Conservation (phyloP, 306 rosid species). For the Rosa rugosa region DNA sequence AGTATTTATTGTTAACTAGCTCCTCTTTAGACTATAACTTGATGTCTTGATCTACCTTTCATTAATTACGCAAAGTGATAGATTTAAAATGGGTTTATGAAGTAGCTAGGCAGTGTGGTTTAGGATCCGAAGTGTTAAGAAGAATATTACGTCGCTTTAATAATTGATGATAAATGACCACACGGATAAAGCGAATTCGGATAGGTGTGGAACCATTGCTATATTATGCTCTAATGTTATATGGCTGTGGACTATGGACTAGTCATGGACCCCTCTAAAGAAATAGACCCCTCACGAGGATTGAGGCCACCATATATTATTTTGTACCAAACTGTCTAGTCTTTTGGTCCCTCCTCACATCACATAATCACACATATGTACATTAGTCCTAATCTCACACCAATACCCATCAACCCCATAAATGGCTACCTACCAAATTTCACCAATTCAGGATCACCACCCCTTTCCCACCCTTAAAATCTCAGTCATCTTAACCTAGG, state of each 20-base stretch:
- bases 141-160: constrained; percentile 50
- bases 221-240: not conserved
- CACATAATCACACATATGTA: constrained; percentile 4
- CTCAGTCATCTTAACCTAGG: not conserved
- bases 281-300: constrained; percentile 38
- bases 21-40: too few species aligned
- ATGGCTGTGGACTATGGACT: constrained; percentile 6
- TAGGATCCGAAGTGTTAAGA: constrained; percentile 39
- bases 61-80: not conserved
- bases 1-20: too few species aligned
- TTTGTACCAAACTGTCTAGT: constrained; percentile 23
- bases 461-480: not conserved
- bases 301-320: constrained; percentile 33
- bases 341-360: constrained; percentile 36
- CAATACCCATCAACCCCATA: constrained; percentile 37
- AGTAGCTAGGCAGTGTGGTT: constrained; percentile 19
- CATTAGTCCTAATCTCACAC: constrained; percentile 23
- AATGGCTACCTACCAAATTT: constrained; percentile 38
- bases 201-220: constrained; percentile 48
- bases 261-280: constrained; percentile 33
- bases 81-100: constrained; percentile 1
- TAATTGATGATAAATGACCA: constrained; percentile 63
- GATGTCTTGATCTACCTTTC: not conserved
- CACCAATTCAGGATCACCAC: not conserved
- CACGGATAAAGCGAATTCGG: constrained; percentile 48